These are phyloP conservation scores for Globisporangium camurandrum DNA, from an alignment of 352 stramenopile genomes.

Conservation along the genomic window DNA sequence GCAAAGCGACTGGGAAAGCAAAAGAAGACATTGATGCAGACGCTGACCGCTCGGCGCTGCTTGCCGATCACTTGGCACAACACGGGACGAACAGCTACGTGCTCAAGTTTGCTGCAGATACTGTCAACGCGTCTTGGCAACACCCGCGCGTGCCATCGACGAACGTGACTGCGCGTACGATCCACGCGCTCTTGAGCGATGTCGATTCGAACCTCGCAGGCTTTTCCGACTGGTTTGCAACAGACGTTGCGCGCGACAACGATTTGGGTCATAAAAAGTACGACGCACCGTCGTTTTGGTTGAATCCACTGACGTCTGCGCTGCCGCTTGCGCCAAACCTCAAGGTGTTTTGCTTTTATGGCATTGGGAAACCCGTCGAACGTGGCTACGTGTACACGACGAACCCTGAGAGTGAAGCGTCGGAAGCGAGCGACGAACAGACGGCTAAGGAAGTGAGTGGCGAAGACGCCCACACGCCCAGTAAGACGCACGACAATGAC, in stretches of 20 bases:
- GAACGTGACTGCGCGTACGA: slow-evolving; percentile 45
- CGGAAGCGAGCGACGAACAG: slow-evolving; percentile 24
- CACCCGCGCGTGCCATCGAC: slow-evolving; percentile 32
- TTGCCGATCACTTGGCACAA: slow-evolving; percentile 32
- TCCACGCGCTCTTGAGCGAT: slow-evolving; percentile 38
- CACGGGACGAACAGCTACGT: slow-evolving; percentile 45
- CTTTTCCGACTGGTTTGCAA: slow-evolving; percentile 39
- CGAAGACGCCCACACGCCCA: slow-evolving; percentile 16
- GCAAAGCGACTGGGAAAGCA: slow-evolving; percentile 7
- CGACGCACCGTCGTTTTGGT: slow-evolving; percentile 67
- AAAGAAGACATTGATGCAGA: slow-evolving; percentile 12
- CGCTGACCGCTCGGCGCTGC: slow-evolving; percentile 18
- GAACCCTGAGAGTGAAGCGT: slow-evolving; percentile 33
- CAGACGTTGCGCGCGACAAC: slow-evolving; percentile 22
- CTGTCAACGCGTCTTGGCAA: too few species aligned
- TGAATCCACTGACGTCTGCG: slow-evolving; percentile 80
- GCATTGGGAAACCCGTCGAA: slow-evolving; percentile 86
- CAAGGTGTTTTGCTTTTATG: slow-evolving; percentile 94
- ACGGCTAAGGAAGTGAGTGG: too few species aligned
- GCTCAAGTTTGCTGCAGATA: slow-evolving; percentile 57
- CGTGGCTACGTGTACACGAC: slow-evolving; percentile 69
- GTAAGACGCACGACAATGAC: too few species aligned
- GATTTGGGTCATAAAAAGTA: slow-evolving; percentile 43
- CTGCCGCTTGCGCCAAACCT: slow-evolving; percentile 88
- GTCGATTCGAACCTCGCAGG: slow-evolving; percentile 40